Evolutionary conservation across 768 basidiomycete genomes (phyloP), one percentile per base, ranked within the genome.

Genomic region (Lactifluus pinguis): DNA sequence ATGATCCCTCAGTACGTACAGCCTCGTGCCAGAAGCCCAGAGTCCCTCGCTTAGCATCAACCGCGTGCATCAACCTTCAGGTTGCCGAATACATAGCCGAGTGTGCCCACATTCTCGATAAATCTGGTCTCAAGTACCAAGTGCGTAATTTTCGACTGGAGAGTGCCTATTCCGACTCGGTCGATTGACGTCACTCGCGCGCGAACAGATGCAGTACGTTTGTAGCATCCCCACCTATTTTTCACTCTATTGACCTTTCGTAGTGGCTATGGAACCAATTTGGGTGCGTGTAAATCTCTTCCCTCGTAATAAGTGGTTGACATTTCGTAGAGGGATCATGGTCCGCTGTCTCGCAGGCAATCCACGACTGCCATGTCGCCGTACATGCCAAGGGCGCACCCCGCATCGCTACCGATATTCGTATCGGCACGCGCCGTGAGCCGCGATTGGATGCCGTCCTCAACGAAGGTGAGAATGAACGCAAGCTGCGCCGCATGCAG

Each of bases 261-360:
- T 62, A 92, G 92, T 67, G 92, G 91, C 6, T 97, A 95, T 68
- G 94, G 94, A 21, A 97, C 95, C 1, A 95, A 95, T 70, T 68
- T 95, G 44, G 92, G 89, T 80, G 65, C 48, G 74, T 68, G 55
- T 6, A 25, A 34, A 39, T 29, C 36, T 49, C 6, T 9, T 41
- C n/a, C 5, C 9, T 59, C 38, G 44, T 41, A 15, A 13, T n/a
- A 8, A 25, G 17, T 42, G 25, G 21, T 51, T 17, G 47, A 56
- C 21, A 42, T 30, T 11, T 51, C 50, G 29, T 53, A 74, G 89
- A 95, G 72, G 93, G 94, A 5, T 87, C 90, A 0, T 98, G 92
- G 92, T 77, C 80, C 25, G 76, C 83, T 53, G 95, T 98, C 44
- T 85, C 81, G 60, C 78, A 87, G 66, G 92, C 87, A 2, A 97